A percentile compares a stretch with the other conserved stretches of the same genome.
phyloP scores from a whole-genome alignment of 805 yeast species.

The Metschnikowia lunata region DNA sequence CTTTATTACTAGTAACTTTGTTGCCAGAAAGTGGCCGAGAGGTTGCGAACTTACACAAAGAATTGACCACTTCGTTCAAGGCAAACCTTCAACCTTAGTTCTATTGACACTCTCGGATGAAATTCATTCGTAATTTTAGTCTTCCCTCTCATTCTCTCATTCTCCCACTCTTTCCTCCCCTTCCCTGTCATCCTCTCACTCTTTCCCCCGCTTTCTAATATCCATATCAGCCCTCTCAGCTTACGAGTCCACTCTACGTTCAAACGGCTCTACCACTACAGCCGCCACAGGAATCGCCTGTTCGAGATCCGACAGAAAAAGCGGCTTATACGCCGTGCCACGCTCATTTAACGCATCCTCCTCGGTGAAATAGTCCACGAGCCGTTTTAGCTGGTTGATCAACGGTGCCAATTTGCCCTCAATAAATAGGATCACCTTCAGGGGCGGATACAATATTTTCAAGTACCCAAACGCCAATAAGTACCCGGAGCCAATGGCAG shows the following conservation, averaged over 20 bases:
- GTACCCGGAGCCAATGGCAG: conserved; percentile 66
- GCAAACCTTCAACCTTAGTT: no score
- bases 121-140: no score
- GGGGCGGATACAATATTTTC: conserved; percentile 60
- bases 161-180: neutral
- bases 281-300: conserved; percentile 4
- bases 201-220: neutral
- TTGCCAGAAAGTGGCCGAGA: no score
- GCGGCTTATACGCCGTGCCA: conserved; percentile 26
- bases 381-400: conserved; percentile 51
- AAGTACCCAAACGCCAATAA: conserved; percentile 55
- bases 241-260: conserved; percentile 14
- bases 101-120: no score
- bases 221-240: neutral
- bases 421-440: conserved; percentile 57
- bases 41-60: no score
- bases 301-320: conserved; percentile 25
- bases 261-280: conserved; percentile 11
- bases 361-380: conserved; percentile 58
- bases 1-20: no score
- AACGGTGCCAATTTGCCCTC: conserved; percentile 50
- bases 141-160: neutral
- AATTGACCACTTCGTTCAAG: no score
- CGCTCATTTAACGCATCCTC: conserved; percentile 50
- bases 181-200: neutral